These are phyloP conservation scores for Penicillium glabrum DNA, from an alignment of 2,329 filamentous ascomycete species.

Conservation along the genomic window DNA sequence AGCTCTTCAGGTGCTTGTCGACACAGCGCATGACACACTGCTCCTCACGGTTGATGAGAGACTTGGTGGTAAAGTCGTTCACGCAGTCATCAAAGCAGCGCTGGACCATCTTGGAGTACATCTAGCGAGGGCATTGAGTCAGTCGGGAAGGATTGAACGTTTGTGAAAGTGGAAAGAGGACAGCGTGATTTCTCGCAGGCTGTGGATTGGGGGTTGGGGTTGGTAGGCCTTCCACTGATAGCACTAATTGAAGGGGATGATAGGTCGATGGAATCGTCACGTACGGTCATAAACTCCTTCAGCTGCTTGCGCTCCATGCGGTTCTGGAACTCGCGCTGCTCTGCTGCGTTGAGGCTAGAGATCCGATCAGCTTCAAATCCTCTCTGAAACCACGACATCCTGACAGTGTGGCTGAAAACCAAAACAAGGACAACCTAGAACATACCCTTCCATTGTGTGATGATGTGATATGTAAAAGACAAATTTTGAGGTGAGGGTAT, in stretches of 20 bases:
- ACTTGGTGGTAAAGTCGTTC: slow-evolving; percentile 98
- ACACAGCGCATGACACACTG: slow-evolving; percentile 93
- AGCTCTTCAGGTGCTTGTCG: slow-evolving; percentile 91
- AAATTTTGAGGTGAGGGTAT: slow-evolving; percentile 1
- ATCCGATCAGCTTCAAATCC: background rate
- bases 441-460: slow-evolving; percentile 37
- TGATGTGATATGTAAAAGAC: slow-evolving; percentile 12
- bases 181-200: background rate
- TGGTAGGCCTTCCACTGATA: background rate
- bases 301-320: slow-evolving; percentile 98
- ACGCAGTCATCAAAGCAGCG: slow-evolving; percentile 94
- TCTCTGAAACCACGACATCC: background rate
- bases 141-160: background rate
- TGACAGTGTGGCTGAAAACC: no score
- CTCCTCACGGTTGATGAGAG: slow-evolving; percentile 81
- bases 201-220: background rate
- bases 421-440: background rate
- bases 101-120: slow-evolving; percentile 62
- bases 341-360: slow-evolving; percentile 66
- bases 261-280: slow-evolving; percentile 36
- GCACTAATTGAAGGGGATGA: background rate
- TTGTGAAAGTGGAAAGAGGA: background rate
- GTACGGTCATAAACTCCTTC: slow-evolving; percentile 97
- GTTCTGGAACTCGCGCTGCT: slow-evolving; percentile 89
- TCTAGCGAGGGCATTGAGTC: slow-evolving; percentile 44